Evolutionary conservation across 2,329 filamentous ascomycete species (phyloP).

Genomic region (Decorospora gaudefroyi): DNA sequence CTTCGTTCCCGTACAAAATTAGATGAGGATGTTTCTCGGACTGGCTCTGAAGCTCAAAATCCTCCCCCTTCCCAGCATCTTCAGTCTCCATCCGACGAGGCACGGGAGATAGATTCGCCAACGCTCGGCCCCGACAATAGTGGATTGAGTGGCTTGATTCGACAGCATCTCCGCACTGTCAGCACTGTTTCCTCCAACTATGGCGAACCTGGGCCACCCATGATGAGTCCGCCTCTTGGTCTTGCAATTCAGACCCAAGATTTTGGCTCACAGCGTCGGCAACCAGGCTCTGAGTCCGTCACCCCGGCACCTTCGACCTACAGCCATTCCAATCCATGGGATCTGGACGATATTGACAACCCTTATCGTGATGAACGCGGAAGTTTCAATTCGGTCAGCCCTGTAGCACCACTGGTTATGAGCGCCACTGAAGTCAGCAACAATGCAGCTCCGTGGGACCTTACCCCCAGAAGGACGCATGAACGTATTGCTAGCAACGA

Average conservation of each 20-base stretch:
- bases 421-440: slow-evolving; percentile 20
- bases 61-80: slow-evolving; percentile 18
- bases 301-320: slow-evolving; percentile 55
- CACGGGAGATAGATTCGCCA: slow-evolving; percentile 66
- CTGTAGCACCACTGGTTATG: slow-evolving; percentile 23
- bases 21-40: slow-evolving; percentile 18
- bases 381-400: slow-evolving; percentile 45
- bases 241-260: slow-evolving; percentile 45
- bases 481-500: slow-evolving; percentile 56
- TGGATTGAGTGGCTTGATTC: slow-evolving; percentile 79
- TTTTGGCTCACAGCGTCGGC: slow-evolving; percentile 32
- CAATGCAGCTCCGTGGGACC: slow-evolving; percentile 50
- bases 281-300: slow-evolving; percentile 42
- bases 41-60: slow-evolving; percentile 5
- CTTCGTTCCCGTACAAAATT: slow-evolving; percentile 42
- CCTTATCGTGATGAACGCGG: slow-evolving; percentile 44
- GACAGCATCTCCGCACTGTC: slow-evolving; percentile 78
- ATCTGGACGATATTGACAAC: slow-evolving; percentile 57
- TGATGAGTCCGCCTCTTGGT: slow-evolving; percentile 53
- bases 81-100: slow-evolving; percentile 5
- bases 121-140: slow-evolving; percentile 69
- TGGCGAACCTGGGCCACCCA: slow-evolving; percentile 39
- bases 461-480: slow-evolving; percentile 55
- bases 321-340: slow-evolving; percentile 60
- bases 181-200: slow-evolving; percentile 84